Evolutionary conservation across 139 green algal species (phyloP), one percentile per base, ranked within the genome.

Genomic region (Coelastrella sp.): DNA sequence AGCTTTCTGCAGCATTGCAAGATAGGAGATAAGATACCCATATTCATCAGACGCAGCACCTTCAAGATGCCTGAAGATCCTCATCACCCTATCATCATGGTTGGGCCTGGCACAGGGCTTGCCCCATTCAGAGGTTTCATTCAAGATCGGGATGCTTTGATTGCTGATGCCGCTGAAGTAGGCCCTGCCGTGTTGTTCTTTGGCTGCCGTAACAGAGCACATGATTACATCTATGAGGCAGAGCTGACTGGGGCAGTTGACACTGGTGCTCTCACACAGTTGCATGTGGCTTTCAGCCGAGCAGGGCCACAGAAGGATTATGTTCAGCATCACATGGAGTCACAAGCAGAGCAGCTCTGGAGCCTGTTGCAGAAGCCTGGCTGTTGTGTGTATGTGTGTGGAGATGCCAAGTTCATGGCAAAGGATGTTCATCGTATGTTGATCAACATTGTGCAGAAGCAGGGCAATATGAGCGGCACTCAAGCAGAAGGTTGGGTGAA

Each of bases 61-160:
- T 99, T 99, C 91, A 93, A 92, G 83, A 92, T 99, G 79, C 97
- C 97, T 0, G 6, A 64, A 19, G 85, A 96, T 80, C 72, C 88
- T 2, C 27, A 27, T 4, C 80, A 82, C 51, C 97, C 97, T 0
- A 69, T 99, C 27, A 85, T 99, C 27, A 99, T 99, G 97, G 89
- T 99, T 7, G 97, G 97, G 4, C 97, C 97, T 0, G 97, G 97
- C 86, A 99, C 97, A 0, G 97, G 97, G 2, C 89, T 99, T 32
- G 97, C 97, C 0, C 97, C 97, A 35, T 99, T 99, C 92, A 87
- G 97, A 6, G 97, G 96, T 27, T 99, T 99, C 88, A 88, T 99
- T 45, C 97, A 86, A 35, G 77, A 88, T 68, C 66, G 76, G 0
- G 38, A 79, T 30, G n/a, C 6, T 30, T 37, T 86, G n/a, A 34